Percentiles rank a stretch among this genome's conserved stretches.
Evolutionary conservation across 495 filamentous ascomycete genomes (phyloP).

Genomic region (Amniculicola lignicola): DNA sequence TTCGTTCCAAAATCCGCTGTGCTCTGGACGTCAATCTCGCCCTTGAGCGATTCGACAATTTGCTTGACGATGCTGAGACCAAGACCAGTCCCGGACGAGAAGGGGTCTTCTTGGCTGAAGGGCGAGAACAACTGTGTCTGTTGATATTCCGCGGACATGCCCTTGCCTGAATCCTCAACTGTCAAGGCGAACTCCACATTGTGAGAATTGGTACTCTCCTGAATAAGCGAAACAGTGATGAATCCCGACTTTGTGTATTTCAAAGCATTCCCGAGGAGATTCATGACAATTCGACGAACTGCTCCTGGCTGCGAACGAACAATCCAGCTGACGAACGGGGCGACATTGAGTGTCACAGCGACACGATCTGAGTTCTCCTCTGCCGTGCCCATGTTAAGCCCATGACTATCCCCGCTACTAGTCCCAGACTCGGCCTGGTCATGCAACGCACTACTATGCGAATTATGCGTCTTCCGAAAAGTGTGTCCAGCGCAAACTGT

Average conservation of each 20-base stretch:
- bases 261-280: conserved; percentile 26
- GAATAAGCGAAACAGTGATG: conserved; percentile 2
- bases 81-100: conserved; percentile 12
- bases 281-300: conserved; percentile 13
- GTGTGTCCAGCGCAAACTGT: background rate
- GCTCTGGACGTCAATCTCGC: conserved; percentile 7
- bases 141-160: conserved; percentile 13
- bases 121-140: conserved; percentile 14
- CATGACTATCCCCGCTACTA: too few relatives aligned
- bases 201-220: background rate
- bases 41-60: conserved; percentile 13
- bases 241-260: conserved; percentile 20
- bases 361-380: too few relatives aligned
- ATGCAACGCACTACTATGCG: background rate
- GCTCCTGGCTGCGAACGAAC: conserved; percentile 11
- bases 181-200: conserved; percentile 1
- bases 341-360: background rate
- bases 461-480: too few relatives aligned
- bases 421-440: background rate
- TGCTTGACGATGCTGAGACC: conserved; percentile 14
- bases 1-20: conserved; percentile 9
- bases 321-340: conserved; percentile 1
- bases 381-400: too few relatives aligned
- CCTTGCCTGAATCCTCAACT: conserved; percentile 10
- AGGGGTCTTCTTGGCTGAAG: conserved; percentile 15